Evolutionary conservation across 768 basidiomycete species (phyloP).

Genomic region (Pisolithus marmoratus): DNA sequence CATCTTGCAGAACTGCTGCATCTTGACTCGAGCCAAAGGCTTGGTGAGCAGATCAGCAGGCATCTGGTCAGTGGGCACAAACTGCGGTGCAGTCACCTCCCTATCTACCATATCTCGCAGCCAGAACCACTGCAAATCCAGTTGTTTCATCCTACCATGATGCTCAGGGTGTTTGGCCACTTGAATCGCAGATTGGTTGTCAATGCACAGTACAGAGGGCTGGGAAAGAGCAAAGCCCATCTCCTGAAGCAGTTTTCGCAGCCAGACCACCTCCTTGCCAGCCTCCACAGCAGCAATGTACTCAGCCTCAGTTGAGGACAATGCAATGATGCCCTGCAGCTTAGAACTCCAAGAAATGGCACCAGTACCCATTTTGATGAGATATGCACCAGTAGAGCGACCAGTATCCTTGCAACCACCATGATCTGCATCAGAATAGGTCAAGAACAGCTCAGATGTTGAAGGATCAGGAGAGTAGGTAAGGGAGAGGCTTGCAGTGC

Average conservation of each 20-base stretch:
- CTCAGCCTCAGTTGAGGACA: no score
- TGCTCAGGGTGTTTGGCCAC: no score
- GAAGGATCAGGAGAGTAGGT: no score
- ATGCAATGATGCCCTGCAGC: no score
- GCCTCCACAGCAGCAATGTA: no score
- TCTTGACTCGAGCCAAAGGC: conserved; percentile 6
- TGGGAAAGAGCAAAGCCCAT: not conserved
- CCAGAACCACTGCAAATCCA: conserved; percentile 7
- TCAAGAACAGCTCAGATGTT: conserved; percentile 9
- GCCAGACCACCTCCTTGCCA: no score
- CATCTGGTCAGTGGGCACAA: conserved; percentile 19
- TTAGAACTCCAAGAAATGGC: no score
- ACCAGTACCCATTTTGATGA: no score
- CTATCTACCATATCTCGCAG: conserved; percentile 1
- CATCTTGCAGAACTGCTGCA: not conserved
- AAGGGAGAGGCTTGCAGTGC: no score
- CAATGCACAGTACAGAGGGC: conserved; percentile 1
- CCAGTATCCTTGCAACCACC: conserved; percentile 21
- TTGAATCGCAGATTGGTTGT: no score
- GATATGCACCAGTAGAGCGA: conserved; percentile 30
- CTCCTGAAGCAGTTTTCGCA: no score
- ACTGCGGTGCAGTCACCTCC: not conserved
- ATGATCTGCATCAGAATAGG: conserved; percentile 26
- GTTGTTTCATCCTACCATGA: conserved; percentile 23
- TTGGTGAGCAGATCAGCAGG: conserved; percentile 23